These are phyloP conservation scores for Calonectria naviculata DNA, from an alignment of 2,329 filamentous ascomycete species.

Conservation along the genomic window DNA sequence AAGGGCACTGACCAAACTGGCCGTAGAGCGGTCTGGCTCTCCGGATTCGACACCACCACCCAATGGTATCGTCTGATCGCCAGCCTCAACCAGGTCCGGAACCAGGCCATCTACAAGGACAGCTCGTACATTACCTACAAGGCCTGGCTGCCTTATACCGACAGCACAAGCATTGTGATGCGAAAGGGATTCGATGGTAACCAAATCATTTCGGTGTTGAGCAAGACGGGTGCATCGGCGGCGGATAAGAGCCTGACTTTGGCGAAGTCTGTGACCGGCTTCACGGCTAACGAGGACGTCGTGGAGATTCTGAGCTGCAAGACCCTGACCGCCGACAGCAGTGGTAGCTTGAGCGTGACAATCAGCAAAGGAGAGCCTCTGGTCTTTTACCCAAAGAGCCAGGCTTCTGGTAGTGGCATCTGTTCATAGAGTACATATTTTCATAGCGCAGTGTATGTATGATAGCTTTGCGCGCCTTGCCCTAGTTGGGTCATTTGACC, in stretches of 20 bases:
- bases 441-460: too few species aligned
- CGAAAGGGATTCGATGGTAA: conserved; percentile 26
- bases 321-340: conserved; percentile 5
- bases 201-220: conserved; percentile 28
- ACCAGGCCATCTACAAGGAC: conserved; percentile 27
- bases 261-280: conserved; percentile 13
- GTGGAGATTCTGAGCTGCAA: conserved; percentile 21
- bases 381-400: conserved; percentile 27
- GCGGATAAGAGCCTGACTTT: conserved; percentile 13
- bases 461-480: not conserved
- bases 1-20: conserved; percentile 21
- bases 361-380: conserved; percentile 25
- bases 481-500: too few species aligned
- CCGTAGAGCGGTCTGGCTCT: conserved; percentile 26
- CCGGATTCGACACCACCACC: conserved; percentile 16
- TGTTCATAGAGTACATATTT: not conserved
- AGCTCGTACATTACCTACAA: conserved; percentile 26
- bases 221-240: conserved; percentile 23
- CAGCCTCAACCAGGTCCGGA: conserved; percentile 26
- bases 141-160: conserved; percentile 25
- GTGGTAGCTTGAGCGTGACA: conserved; percentile 19
- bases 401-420: conserved; percentile 17
- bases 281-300: conserved; percentile 19
- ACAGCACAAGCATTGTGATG: conserved; percentile 20
- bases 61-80: conserved; percentile 24